Evolutionary conservation across 2,329 filamentous ascomycete genomes (phyloP).

Genomic region (Byssochlamys sp.): DNA sequence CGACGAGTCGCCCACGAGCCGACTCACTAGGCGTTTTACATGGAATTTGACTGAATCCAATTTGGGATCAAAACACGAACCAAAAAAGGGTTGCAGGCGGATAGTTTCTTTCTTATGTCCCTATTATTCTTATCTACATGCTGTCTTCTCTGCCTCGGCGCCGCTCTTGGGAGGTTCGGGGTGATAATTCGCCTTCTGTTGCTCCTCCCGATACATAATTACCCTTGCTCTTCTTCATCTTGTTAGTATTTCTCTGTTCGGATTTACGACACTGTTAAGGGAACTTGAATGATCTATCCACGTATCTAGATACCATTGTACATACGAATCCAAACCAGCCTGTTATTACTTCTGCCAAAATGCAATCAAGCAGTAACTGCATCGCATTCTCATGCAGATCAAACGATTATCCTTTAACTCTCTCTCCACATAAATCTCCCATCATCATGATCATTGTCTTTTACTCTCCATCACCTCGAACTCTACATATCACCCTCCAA

Average conservation of each 20-base stretch:
- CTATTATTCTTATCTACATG: neutral
- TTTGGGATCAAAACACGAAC: neutral
- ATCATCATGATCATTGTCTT: neutral
- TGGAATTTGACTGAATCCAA: neutral
- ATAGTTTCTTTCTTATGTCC: neutral
- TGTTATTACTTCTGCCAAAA: neutral
- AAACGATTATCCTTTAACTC: too few relatives aligned
- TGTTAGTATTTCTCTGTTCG: neutral
- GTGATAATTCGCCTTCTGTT: neutral
- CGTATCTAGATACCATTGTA: neutral
- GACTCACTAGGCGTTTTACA: neutral
- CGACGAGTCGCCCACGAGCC: neutral
- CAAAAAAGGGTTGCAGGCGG: neutral
- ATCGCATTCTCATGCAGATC: too few relatives aligned
- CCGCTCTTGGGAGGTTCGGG: neutral
- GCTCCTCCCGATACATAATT: neutral
- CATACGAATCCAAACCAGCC: neutral
- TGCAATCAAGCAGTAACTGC: neutral
- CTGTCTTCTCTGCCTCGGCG: neutral
- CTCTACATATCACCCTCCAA: neutral
- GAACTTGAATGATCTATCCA: neutral
- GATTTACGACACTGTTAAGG: neutral
- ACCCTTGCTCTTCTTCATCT: neutral
- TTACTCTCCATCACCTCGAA: too few relatives aligned
- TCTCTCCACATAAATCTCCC: too few relatives aligned